A percentile compares a stretch with the other conserved stretches of the same genome.
These are phyloP conservation scores for Hypericum androsaemum DNA, from an alignment of 345 rosid genomes.

Conservation along the genomic window DNA sequence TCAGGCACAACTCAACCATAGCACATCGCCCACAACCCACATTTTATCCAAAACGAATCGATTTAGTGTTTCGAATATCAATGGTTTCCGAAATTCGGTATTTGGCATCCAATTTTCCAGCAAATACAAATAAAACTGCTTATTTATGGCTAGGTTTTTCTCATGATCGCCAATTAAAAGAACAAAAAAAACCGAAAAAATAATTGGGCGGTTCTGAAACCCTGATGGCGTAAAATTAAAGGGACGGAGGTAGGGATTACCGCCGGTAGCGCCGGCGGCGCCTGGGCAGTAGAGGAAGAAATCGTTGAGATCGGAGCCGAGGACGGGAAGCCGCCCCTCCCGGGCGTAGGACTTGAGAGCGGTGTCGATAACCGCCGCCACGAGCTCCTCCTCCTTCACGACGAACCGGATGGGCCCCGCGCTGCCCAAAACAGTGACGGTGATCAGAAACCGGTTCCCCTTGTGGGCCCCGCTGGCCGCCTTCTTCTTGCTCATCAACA, in stretches of 20 bases:
- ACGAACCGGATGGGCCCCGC: conserved; percentile 95
- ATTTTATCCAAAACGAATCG: no score
- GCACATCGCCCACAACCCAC: not conserved
- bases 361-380: conserved; percentile 69
- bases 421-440: conserved; percentile 79
- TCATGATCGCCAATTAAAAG: no score
- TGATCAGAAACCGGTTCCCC: conserved; percentile 67
- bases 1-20: not conserved
- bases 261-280: conserved; percentile 54
- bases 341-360: conserved; percentile 82
- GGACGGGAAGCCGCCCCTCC: conserved; percentile 93
- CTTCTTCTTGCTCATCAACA: conserved; percentile 85
- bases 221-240: no score
- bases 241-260: conserved; percentile 16
- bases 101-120: no score
- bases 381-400: conserved; percentile 63
- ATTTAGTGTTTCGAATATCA: no score
- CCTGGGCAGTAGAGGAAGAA: conserved; percentile 59
- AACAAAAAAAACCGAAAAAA: no score
- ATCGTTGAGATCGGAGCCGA: conserved; percentile 67
- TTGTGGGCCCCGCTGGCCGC: conserved; percentile 22
- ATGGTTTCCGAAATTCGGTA: no score
- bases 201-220: no score
- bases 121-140: no score
- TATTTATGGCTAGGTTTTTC: no score